Evolutionary conservation across 768 basidiomycete genomes (phyloP).

Genomic region (Clitopilus hobsonii): DNA sequence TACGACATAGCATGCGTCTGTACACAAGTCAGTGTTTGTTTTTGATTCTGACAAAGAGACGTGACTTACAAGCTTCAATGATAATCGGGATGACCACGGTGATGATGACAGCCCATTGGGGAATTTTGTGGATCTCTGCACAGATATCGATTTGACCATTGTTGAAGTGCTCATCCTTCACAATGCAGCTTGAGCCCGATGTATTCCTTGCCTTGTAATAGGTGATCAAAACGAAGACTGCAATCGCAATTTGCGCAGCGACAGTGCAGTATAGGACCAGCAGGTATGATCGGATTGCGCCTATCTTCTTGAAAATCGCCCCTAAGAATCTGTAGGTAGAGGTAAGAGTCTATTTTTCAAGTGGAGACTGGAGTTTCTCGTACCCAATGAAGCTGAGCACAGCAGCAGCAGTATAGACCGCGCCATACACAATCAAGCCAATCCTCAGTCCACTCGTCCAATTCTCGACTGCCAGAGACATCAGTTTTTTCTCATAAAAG

Average conservation of each 20-base stretch:
- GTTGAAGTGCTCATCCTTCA: slow-evolving; percentile 15
- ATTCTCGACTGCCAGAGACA: slow-evolving; percentile 15
- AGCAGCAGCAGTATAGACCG: slow-evolving; percentile 26
- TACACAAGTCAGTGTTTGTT: too few species aligned
- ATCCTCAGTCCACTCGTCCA: slow-evolving; percentile 22
- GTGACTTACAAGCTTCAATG: slow-evolving; percentile 33
- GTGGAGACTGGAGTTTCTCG: neutral
- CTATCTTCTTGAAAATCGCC: slow-evolving; percentile 31
- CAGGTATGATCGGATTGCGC: slow-evolving; percentile 28
- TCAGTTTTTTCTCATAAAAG: neutral
- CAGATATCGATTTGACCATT: slow-evolving; percentile 23
- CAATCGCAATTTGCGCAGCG: slow-evolving; percentile 23
- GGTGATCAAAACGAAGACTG: slow-evolving; percentile 25
- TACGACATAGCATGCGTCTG: slow-evolving; percentile 36
- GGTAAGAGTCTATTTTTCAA: neutral
- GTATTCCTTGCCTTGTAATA: slow-evolving; percentile 25
- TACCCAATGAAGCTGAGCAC: slow-evolving; percentile 31
- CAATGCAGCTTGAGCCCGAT: slow-evolving; percentile 23
- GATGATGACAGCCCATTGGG: slow-evolving; percentile 26
- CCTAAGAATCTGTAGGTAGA: slow-evolving; percentile 31
- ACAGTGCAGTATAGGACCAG: slow-evolving; percentile 25
- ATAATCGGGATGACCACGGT: slow-evolving; percentile 29
- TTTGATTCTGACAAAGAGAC: too few species aligned
- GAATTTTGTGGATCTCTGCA: slow-evolving; percentile 19
- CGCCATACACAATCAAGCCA: slow-evolving; percentile 24